Conservation (phyloP, 2,329 filamentous ascomycete genomes). For the Incumbomyces lentus region DNA sequence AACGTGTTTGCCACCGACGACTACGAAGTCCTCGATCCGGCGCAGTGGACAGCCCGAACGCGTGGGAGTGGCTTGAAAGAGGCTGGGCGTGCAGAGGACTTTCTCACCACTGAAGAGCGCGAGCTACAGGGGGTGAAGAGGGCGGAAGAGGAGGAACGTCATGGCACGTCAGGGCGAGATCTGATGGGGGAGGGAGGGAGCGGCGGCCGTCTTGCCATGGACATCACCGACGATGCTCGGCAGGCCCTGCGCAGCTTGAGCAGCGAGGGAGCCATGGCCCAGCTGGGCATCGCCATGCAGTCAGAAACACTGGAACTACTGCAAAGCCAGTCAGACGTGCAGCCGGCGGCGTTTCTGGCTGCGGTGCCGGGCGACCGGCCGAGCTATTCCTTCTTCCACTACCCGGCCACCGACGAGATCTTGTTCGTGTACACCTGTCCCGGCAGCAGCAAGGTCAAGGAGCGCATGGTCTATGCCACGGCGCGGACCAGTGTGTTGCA, state of each 20-base stretch:
- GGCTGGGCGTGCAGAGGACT: conserved; percentile 28
- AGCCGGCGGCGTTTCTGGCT: conserved; percentile 34
- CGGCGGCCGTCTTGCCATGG: conserved; percentile 39
- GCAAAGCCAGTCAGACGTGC: conserved; percentile 25
- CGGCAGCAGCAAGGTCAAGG: conserved; percentile 50
- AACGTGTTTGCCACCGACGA: conserved; percentile 50
- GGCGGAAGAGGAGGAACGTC: conserved; percentile 48
- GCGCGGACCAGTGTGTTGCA: conserved; percentile 44
- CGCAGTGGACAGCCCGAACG: conserved; percentile 46
- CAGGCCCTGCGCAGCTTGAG: conserved; percentile 37
- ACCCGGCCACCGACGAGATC: conserved; percentile 37
- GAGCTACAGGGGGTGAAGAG: conserved; percentile 47
- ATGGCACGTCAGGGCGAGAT: conserved; percentile 42
- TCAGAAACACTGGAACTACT: conserved; percentile 49
- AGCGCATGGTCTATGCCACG: conserved; percentile 56
- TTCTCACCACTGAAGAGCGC: conserved; percentile 53
- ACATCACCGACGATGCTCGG: conserved; percentile 44
- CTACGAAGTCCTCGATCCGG: conserved; percentile 44
- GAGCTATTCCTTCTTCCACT: conserved; percentile 51
- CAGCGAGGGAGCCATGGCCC: conserved; percentile 20
- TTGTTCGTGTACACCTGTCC: conserved; percentile 58
- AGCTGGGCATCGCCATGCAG: conserved; percentile 34
- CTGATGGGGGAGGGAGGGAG: conserved; percentile 35
- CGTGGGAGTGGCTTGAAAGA: conserved; percentile 8
- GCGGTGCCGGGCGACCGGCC: conserved; percentile 45